These are phyloP conservation scores for Pleurotus cornucopiae DNA, from an alignment of 768 basidiomycete genomes.

Conservation along the genomic window DNA sequence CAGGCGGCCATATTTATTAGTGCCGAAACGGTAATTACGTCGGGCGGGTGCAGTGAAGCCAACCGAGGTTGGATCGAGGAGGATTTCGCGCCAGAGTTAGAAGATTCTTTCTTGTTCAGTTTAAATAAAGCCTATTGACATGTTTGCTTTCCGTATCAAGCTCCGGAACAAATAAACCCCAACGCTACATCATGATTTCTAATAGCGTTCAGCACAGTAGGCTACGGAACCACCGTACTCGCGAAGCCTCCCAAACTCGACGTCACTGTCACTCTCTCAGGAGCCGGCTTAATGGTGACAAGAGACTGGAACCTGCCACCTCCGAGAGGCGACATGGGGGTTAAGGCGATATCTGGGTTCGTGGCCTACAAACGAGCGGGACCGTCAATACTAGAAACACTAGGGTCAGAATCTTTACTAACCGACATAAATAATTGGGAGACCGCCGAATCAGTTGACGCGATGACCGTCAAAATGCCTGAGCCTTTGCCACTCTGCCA, in stretches of 20 bases:
- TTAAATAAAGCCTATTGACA: no score
- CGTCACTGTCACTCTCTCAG: slow-evolving; percentile 12
- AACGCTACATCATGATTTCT: no score
- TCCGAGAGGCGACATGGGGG: slow-evolving; percentile 14
- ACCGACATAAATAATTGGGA: slow-evolving; percentile 15
- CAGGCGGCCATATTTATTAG: slow-evolving; percentile 56
- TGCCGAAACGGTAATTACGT: not conserved
- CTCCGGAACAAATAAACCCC: no score
- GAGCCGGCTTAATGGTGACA: slow-evolving; percentile 15
- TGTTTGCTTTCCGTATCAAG: no score
- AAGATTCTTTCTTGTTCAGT: no score
- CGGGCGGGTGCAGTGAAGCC: not conserved
- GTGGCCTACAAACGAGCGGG: slow-evolving; percentile 6
- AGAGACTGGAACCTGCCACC: slow-evolving; percentile 9
- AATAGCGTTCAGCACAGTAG: no score
- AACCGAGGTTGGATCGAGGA: not conserved
- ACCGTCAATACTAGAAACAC: not conserved
- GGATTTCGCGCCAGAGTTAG: not conserved
- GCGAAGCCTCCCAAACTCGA: slow-evolving; percentile 14
- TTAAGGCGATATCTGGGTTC: slow-evolving; percentile 10
- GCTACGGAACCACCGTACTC: slow-evolving; percentile 1
- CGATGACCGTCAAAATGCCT: slow-evolving; percentile 14
- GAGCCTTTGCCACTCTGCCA: slow-evolving; percentile 16
- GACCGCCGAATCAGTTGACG: slow-evolving; percentile 7
- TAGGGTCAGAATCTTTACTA: not conserved